These are phyloP conservation scores for Desmodesmus armatus DNA, from an alignment of 139 green algal genomes.

Conservation along the genomic window DNA sequence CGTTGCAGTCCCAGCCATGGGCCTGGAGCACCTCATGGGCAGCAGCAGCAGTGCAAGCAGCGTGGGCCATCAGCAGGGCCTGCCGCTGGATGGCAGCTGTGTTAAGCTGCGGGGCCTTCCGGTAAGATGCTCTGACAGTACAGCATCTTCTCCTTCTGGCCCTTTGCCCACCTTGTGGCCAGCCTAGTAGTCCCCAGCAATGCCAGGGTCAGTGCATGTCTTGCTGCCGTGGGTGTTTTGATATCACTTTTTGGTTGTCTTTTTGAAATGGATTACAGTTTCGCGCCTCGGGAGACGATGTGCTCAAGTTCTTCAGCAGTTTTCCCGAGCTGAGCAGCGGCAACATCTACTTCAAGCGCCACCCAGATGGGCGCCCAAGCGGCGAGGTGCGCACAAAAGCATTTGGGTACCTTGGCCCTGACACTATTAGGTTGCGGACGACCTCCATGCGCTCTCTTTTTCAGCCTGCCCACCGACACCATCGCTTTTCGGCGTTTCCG, in stretches of 20 bases:
- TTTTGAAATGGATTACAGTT: constrained; percentile 16
- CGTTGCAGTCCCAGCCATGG: no score
- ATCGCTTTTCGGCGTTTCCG: no score
- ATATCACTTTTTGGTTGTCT: not conserved
- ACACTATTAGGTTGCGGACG: no score
- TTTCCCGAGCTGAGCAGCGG: constrained; percentile 73
- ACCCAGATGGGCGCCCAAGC: constrained; percentile 68
- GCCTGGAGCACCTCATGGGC: no score
- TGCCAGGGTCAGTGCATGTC: no score
- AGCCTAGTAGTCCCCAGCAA: no score
- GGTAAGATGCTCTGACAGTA: no score
- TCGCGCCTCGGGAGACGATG: constrained; percentile 41
- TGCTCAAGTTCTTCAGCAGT: constrained; percentile 55
- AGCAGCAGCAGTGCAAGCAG: constrained; percentile 4
- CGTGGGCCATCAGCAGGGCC: no score
- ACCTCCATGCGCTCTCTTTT: no score
- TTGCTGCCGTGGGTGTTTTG: not conserved
- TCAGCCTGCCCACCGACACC: no score
- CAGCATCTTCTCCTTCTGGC: no score
- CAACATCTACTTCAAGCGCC: constrained; percentile 63
- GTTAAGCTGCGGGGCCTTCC: constrained; percentile 49
- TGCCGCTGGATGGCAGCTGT: constrained; percentile 42
- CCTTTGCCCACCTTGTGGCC: not conserved
- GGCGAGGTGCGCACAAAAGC: constrained; percentile 72
- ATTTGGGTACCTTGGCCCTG: no score